Percentiles rank a stretch among this genome's conserved stretches.
Conservation (phyloP, 345 rosid species). For the Mercurialis annua region DNA sequence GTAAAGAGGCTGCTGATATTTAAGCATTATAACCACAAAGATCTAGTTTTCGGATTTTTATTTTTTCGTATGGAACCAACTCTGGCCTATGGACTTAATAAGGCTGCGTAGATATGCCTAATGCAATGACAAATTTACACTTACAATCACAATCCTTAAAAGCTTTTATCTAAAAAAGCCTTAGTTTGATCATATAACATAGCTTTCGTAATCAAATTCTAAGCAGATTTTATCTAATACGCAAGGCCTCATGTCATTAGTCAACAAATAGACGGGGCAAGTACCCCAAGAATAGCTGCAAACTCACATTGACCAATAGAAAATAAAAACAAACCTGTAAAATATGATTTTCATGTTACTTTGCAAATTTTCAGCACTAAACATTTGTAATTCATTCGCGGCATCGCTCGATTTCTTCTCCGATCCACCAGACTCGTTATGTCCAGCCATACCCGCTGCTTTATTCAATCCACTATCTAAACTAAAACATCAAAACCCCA, state of each 20-base stretch:
- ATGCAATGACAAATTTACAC: not conserved
- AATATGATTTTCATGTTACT: conserved; percentile 87
- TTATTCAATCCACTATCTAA: not conserved
- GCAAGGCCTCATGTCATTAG: not conserved
- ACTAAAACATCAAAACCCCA: not conserved
- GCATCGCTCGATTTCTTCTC: conserved; percentile 62
- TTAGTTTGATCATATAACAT: not conserved
- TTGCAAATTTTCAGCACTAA: conserved; percentile 76
- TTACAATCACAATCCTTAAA: not conserved
- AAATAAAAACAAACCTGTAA: conserved; percentile 62
- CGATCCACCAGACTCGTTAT: conserved; percentile 43
- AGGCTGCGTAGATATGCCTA: no score
- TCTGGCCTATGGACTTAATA: no score
- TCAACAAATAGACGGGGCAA: not conserved
- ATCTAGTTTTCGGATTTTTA: no score
- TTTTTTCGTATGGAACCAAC: no score
- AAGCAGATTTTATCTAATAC: not conserved
- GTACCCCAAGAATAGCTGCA: not conserved
- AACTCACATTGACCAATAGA: not conserved
- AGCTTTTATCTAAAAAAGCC: not conserved
- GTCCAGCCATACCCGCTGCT: conserved; percentile 48
- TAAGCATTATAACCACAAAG: no score
- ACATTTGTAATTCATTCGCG: conserved; percentile 55
- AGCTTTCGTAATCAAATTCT: not conserved
- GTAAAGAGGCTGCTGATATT: no score